phyloP scores from a whole-genome alignment of 2,329 filamentous ascomycete genomes.

The Epichloe aotearoae region DNA sequence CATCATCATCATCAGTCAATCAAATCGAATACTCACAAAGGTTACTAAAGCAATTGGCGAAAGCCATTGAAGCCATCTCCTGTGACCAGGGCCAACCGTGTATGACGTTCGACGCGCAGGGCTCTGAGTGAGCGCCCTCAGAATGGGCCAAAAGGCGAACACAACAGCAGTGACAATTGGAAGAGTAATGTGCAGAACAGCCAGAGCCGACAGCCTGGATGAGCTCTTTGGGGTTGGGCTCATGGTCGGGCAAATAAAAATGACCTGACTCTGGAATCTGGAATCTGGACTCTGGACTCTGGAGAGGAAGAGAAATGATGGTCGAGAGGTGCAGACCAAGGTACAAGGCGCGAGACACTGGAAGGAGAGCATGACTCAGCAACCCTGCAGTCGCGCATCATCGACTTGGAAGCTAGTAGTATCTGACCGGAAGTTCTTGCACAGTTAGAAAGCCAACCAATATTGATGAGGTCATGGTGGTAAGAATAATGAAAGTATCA shows the following conservation, averaged over 20 bases:
- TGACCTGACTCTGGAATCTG: not conserved
- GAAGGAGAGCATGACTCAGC: no score
- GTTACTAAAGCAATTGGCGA: conserved; percentile 1
- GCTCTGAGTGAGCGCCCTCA: not conserved
- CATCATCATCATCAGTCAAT: not conserved
- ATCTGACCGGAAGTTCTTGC: no score
- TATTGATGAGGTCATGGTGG: not conserved
- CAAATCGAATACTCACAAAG: conserved; percentile 3
- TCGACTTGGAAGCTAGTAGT: no score
- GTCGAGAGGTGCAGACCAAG: no score
- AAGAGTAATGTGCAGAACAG: conserved; percentile 4
- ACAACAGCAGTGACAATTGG: not conserved
- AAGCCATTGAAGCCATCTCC: not conserved
- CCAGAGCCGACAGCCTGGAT: not conserved
- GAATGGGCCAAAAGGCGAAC: not conserved
- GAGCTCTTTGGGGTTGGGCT: not conserved
- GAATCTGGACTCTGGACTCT: not conserved
- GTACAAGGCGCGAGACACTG: no score
- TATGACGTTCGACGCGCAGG: conserved; percentile 1
- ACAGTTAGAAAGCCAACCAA: no score
- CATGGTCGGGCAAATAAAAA: not conserved
- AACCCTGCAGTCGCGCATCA: no score
- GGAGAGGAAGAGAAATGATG: no score
- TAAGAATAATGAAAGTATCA: not conserved
- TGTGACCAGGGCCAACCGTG: not conserved